Evolutionary conservation across 257 asterid genomes (phyloP).

Genomic region (Primulina huaijiensis): DNA sequence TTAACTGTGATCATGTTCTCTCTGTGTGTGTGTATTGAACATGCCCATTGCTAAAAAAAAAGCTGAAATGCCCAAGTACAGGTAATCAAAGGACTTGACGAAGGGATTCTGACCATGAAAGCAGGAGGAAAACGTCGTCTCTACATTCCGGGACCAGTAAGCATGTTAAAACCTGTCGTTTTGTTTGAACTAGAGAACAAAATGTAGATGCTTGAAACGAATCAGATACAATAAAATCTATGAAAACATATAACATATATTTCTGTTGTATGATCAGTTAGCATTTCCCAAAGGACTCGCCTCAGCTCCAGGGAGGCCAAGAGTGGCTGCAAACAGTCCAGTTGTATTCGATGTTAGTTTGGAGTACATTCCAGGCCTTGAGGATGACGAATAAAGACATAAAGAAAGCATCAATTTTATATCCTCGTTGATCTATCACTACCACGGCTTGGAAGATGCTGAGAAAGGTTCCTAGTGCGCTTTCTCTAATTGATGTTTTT

Average conservation of each 20-base stretch:
- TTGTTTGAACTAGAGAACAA: background rate
- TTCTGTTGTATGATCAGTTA: slow-evolving; percentile 44
- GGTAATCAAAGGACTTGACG: slow-evolving; percentile 98
- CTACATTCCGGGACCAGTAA: slow-evolving; percentile 89
- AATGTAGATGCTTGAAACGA: background rate
- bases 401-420: background rate
- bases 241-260: too few species aligned
- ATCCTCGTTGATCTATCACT: background rate
- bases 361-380: slow-evolving; percentile 90
- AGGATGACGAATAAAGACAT: slow-evolving; percentile 48
- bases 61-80: slow-evolving; percentile 26
- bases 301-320: slow-evolving; percentile 97
- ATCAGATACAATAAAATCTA: background rate
- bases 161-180: slow-evolving; percentile 21
- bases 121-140: slow-evolving; percentile 89
- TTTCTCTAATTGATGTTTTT: slow-evolving; percentile 34
- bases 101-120: slow-evolving; percentile 91
- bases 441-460: background rate
- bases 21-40: background rate
- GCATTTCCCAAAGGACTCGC: slow-evolving; percentile 89
- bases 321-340: slow-evolving; percentile 85
- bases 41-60: background rate
- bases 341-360: slow-evolving; percentile 84
- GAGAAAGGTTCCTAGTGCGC: background rate
- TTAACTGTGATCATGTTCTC: background rate